These are phyloP conservation scores for Daldinia bambusicola DNA, from an alignment of 495 filamentous ascomycete species.

Conservation along the genomic window DNA sequence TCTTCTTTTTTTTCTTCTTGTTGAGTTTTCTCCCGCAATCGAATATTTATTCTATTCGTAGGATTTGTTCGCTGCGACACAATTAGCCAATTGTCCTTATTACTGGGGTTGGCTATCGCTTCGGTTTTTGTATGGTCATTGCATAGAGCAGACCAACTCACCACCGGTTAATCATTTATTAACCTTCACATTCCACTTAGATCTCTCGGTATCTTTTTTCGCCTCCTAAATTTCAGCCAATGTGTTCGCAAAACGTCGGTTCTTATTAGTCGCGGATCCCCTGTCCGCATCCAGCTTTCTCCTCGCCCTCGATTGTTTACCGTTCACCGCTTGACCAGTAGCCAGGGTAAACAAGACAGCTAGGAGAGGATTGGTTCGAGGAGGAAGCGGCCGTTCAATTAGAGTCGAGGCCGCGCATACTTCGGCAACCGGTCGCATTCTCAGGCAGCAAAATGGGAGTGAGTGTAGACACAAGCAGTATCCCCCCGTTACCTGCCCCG, in stretches of 20 bases:
- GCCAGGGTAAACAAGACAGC: slow-evolving; percentile 33
- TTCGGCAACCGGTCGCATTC: slow-evolving; percentile 35
- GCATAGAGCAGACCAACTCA: slow-evolving; percentile 5
- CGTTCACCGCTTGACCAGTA: slow-evolving; percentile 38
- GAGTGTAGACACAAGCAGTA: slow-evolving; percentile 74
- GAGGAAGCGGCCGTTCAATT: slow-evolving; percentile 38
- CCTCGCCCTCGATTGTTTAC: slow-evolving; percentile 19
- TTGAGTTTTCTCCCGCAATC: not conserved
- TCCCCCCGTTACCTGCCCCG: slow-evolving; percentile 76
- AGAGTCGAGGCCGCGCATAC: slow-evolving; percentile 38
- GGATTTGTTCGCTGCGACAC: slow-evolving; percentile 12
- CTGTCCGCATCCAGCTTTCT: slow-evolving; percentile 14
- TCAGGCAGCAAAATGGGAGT: slow-evolving; percentile 70
- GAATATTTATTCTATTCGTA: slow-evolving; percentile 7
- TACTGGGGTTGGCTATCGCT: not conserved
- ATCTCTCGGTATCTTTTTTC: slow-evolving; percentile 1
- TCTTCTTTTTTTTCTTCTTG: slow-evolving; percentile 18
- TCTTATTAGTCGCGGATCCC: slow-evolving; percentile 15
- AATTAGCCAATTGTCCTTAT: slow-evolving; percentile 18
- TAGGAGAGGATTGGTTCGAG: slow-evolving; percentile 37
- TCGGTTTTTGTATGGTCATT: slow-evolving; percentile 6
- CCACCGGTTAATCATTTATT: slow-evolving; percentile 25
- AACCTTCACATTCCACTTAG: slow-evolving; percentile 20
- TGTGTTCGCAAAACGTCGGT: slow-evolving; percentile 20
- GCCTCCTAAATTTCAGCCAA: slow-evolving; percentile 26